Evolutionary conservation across 2,329 filamentous ascomycete genomes (phyloP).

Genomic region (Paraphoma chrysanthemicola): DNA sequence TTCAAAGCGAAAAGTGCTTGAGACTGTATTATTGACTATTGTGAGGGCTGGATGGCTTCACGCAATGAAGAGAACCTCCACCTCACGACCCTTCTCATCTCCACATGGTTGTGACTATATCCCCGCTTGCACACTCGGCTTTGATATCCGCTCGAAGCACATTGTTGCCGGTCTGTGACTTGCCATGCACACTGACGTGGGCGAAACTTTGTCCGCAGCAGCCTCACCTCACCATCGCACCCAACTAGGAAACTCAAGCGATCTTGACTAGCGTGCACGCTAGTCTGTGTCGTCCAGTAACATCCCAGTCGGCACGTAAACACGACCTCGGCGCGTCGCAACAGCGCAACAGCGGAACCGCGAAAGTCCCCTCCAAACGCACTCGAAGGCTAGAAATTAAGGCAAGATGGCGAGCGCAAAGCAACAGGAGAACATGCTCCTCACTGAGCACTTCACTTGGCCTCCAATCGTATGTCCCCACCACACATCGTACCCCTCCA

Average conservation of each 20-base stretch:
- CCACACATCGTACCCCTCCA: conserved; percentile 5
- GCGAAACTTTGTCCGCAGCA: background rate
- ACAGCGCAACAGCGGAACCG: conserved; percentile 13
- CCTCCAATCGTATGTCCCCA: conserved; percentile 76
- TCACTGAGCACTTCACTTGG: conserved; percentile 96
- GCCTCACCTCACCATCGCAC: background rate
- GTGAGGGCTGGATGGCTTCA: conserved; percentile 11
- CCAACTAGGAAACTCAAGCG: background rate
- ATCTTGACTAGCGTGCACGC: background rate
- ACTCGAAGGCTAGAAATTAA: background rate
- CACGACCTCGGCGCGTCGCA: conserved; percentile 28
- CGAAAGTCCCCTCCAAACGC: conserved; percentile 9
- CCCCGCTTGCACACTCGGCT: no score
- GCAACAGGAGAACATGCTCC: conserved; percentile 64
- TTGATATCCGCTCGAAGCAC: no score
- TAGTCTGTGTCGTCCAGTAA: conserved; percentile 13
- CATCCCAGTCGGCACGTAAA: conserved; percentile 23
- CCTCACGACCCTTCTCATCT: background rate
- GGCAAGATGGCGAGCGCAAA: conserved; percentile 51
- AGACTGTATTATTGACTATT: conserved; percentile 15
- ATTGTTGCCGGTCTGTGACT: no score
- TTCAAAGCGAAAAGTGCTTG: conserved; percentile 12
- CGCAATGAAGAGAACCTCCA: conserved; percentile 9
- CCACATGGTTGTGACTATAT: no score
- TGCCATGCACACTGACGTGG: background rate